phyloP scores from a whole-genome alignment of 768 basidiomycete species.

The Cyathus striatus region DNA sequence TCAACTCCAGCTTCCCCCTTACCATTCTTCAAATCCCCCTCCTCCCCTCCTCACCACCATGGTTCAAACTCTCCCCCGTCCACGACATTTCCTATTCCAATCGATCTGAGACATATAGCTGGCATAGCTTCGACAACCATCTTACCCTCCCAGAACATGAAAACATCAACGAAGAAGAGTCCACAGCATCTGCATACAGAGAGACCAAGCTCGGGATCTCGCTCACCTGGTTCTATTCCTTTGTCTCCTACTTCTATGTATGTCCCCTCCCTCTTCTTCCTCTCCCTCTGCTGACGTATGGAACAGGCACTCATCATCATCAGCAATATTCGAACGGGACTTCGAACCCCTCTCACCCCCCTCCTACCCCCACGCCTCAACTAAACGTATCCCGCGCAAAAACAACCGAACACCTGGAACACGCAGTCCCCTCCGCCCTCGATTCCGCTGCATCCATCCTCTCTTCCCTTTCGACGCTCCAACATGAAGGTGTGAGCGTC shows the following conservation, averaged over 20 bases:
- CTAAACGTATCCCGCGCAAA: background rate
- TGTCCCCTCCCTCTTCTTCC: background rate
- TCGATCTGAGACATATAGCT: constrained; percentile 43
- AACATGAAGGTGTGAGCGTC: constrained; percentile 41
- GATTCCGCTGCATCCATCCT: constrained; percentile 25
- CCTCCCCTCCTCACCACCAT: constrained; percentile 17
- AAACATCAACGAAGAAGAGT: constrained; percentile 49
- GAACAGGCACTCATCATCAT: too few relatives aligned
- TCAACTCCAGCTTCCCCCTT: constrained; percentile 10
- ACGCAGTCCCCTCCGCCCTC: constrained; percentile 30
- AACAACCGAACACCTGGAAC: constrained; percentile 17
- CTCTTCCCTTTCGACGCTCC: constrained; percentile 9
- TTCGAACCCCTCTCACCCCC: too few relatives aligned
- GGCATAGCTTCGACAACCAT: constrained; percentile 47
- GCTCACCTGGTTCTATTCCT: background rate
- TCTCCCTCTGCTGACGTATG: constrained; percentile 1
- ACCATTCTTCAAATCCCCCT: constrained; percentile 3
- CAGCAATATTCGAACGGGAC: too few relatives aligned
- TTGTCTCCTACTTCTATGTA: background rate
- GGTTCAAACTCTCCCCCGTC: constrained; percentile 31
- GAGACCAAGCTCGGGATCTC: constrained; percentile 45
- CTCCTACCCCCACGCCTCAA: too few relatives aligned
- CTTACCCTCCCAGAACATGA: constrained; percentile 44
- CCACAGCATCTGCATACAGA: too few relatives aligned
- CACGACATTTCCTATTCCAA: too few relatives aligned